Evolutionary conservation across 306 rosid genomes (phyloP), one percentile per base, ranked within the genome.

Genomic region (Carpinus viminea): DNA sequence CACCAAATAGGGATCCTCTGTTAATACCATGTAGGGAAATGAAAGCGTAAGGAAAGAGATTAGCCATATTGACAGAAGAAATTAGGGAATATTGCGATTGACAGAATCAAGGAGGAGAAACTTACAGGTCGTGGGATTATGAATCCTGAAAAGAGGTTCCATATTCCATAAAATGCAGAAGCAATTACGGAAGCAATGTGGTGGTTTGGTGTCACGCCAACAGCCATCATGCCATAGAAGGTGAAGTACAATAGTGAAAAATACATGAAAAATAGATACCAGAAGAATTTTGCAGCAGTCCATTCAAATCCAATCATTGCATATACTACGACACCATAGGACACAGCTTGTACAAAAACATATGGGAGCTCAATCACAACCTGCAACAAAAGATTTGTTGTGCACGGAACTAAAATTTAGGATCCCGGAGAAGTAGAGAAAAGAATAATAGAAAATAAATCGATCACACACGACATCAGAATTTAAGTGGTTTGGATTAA

Each of bases 141-240:
- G n/a, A 89, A 89, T 84, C 93, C 93, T 7, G 89, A 85, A 34
- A 89, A 89, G 81, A 89, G 86, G 65, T 85, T 89, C 89, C 91
- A 89, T 20, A 85, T 3, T 74, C 74, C 86, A 62, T 89, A 87
- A 54, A 87, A 85, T 31, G 88, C 89, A 34, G 91, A 74, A 59
- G 91, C 82, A 57, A 83, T 80, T 51, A 89, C 87, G 71, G 87
- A 13, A 71, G 88, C 85, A 70, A 89, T 74, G 59, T 89, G 93
- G 85, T 85, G 86, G 69, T 78, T 87, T 73, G 91, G 91, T 69
- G 91, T 87, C 74, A 85, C 79, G 8, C 85, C 93, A 52, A 89
- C 89, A 15, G 47, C 7, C 90, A 85, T 87, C 89, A 89, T 87
- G 59, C 93, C 93, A n/a, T 83, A 89, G 84, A 74, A 89, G 80